Evolutionary conservation across 768 basidiomycete species (phyloP).

Genomic region (Leccinum boreale): DNA sequence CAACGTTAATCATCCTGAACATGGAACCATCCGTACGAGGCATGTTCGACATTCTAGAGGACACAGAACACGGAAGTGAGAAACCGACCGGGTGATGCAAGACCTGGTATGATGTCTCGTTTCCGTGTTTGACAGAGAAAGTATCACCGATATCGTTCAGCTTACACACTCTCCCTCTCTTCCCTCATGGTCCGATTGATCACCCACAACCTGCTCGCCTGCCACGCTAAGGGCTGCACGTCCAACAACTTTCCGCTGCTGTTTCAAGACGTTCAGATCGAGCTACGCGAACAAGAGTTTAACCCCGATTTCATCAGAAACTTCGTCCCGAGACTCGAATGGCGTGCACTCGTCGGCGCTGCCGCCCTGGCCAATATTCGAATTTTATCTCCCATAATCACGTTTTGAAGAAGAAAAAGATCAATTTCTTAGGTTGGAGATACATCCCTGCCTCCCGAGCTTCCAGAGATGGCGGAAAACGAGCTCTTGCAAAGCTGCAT

Average conservation of each 20-base stretch:
- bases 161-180: conserved; percentile 8
- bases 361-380: conserved; percentile 61
- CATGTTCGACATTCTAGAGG: too few relatives aligned
- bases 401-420: neutral
- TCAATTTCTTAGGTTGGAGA: conserved; percentile 67
- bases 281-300: conserved; percentile 81
- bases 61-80: too few relatives aligned
- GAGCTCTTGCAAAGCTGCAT: conserved; percentile 81
- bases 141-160: neutral
- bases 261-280: conserved; percentile 78
- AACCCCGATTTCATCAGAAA: conserved; percentile 83
- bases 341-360: conserved; percentile 80
- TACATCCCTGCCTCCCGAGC: conserved; percentile 70
- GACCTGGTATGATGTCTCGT: too few relatives aligned
- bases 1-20: too few relatives aligned
- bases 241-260: conserved; percentile 90
- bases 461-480: conserved; percentile 74
- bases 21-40: too few relatives aligned
- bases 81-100: too few relatives aligned
- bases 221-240: conserved; percentile 90
- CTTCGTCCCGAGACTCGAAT: conserved; percentile 88
- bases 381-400: neutral
- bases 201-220: conserved; percentile 93
- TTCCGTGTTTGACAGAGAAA: too few relatives aligned
- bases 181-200: conserved; percentile 81